Evolutionary conservation across 2,329 filamentous ascomycete genomes (phyloP), one percentile per base, ranked within the genome.

Genomic region (Setomelanomma holmii): DNA sequence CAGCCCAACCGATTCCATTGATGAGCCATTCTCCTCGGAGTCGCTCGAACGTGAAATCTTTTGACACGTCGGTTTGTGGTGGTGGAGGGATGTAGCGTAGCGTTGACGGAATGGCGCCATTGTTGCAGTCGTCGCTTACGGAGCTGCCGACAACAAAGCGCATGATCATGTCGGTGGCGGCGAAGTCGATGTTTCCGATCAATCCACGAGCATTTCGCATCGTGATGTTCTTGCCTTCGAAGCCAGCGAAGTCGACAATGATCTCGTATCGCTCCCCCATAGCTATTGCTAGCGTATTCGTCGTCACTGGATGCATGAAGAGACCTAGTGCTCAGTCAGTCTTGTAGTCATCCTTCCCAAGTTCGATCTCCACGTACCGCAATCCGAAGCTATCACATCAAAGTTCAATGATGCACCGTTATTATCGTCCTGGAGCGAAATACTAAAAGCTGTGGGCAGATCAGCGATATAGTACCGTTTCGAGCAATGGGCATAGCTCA

Each of bases 231-330:
- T 83, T 73, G 35, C 81, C 81, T 1, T 73, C 73, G 55, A 75
- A 81, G 2, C 63, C 51, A 12, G 78, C 67, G 59, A 86, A 86
- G 68, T 86, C 84, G 48, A 86, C 69, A 16, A 86, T 74, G 19
- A 86, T 72, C 58, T 86, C 84, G 58, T 82, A 86, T 4, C 84
- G 78, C 63, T 86, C 84, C 4, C 81, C 84, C 73, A 84, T 83
- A 5, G 81, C 73, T 33, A 85, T 71, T 27, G 75, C 73, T 4
- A 84, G 60, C n/a, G 72, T 67, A 16, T 72, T 72, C 2, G 76
- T 71, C 4, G 64, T 58, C 1, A 82, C 78, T 0, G 83, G 80
- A 14, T 71, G 58, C 3, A 71, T 70, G 11, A 84, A 75, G 0
- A 85, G 77, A 7, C 84, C 67, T 68, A 20, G 17, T n/a, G n/a